phyloP scores from a whole-genome alignment of 148 eudicot species.

The Amaranthus cruentus region DNA sequence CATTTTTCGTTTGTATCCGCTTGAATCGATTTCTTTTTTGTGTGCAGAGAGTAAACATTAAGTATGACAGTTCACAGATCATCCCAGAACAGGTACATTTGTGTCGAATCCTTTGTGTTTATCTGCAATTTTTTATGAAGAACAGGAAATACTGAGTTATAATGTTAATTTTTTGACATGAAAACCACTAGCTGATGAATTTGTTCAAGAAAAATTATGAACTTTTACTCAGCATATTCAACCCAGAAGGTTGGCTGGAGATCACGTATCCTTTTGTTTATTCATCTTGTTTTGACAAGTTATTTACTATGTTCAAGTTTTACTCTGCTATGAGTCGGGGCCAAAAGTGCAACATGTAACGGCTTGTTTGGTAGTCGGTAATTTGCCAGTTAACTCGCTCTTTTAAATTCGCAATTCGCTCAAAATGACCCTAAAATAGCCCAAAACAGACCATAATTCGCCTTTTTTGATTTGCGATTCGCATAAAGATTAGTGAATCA shows the following conservation, averaged over 20 bases:
- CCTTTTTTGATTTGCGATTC: too few species aligned
- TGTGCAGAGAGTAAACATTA: constrained; percentile 62
- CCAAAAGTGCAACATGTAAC: too few species aligned
- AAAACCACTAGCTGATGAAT: constrained; percentile 54
- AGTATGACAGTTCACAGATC: constrained; percentile 44
- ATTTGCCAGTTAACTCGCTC: too few species aligned
- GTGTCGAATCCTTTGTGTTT: background rate
- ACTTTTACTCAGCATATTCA: constrained; percentile 66
- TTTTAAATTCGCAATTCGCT: too few species aligned
- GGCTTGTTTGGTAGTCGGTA: too few species aligned
- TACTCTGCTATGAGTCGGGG: too few species aligned
- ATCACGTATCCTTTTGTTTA: constrained; percentile 65
- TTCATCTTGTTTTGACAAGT: background rate
- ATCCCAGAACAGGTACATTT: constrained; percentile 55
- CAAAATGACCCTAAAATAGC: too few species aligned
- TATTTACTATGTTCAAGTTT: too few species aligned
- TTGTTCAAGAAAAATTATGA: constrained; percentile 75
- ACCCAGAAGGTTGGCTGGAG: constrained; percentile 94
- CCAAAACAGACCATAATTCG: too few species aligned
- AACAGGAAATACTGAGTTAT: background rate
- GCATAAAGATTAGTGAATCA: too few species aligned
- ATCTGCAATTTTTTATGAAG: background rate
- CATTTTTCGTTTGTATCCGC: background rate
- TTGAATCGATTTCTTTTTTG: background rate
- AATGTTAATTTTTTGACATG: background rate